Conservation (phyloP, 768 basidiomycete species). For the Collybiopsis confluens region DNA sequence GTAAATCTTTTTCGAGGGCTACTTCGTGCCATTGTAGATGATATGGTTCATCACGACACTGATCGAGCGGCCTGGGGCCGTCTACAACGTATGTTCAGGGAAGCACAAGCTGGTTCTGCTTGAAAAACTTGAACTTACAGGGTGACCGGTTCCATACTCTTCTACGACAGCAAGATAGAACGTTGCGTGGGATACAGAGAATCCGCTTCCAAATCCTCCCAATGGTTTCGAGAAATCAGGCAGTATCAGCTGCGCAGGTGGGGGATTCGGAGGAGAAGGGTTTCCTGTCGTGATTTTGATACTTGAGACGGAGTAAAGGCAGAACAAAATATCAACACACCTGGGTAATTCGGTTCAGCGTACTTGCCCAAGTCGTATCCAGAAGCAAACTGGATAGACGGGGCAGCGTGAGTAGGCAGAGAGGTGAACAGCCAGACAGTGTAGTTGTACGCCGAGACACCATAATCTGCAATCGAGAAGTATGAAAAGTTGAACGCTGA, state of each 20-base stretch:
- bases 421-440: conserved; percentile 29
- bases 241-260: conserved; percentile 29
- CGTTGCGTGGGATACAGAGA: conserved; percentile 19
- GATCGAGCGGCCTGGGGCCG: neutral
- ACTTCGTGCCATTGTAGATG: neutral
- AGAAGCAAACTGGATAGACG: conserved; percentile 19
- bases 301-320: neutral
- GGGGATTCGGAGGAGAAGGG: conserved; percentile 25
- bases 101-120: neutral
- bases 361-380: conserved; percentile 33
- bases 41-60: neutral
- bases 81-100: neutral
- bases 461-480: conserved; percentile 29
- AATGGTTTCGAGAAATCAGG: conserved; percentile 29
- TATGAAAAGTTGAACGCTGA: conserved; percentile 29
- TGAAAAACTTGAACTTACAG: neutral
- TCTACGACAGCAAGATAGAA: conserved; percentile 31
- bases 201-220: conserved; percentile 28
- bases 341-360: conserved; percentile 31
- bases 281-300: conserved; percentile 20
- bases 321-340: conserved; percentile 13
- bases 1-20: too few relatives aligned
- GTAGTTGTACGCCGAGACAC: conserved; percentile 29
- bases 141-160: conserved; percentile 23
- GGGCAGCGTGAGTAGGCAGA: conserved; percentile 15